Evolutionary conservation across 1,284 basidiomycete species (phyloP), one percentile per base, ranked within the genome.

Genomic region (Ganoderma multipileum): DNA sequence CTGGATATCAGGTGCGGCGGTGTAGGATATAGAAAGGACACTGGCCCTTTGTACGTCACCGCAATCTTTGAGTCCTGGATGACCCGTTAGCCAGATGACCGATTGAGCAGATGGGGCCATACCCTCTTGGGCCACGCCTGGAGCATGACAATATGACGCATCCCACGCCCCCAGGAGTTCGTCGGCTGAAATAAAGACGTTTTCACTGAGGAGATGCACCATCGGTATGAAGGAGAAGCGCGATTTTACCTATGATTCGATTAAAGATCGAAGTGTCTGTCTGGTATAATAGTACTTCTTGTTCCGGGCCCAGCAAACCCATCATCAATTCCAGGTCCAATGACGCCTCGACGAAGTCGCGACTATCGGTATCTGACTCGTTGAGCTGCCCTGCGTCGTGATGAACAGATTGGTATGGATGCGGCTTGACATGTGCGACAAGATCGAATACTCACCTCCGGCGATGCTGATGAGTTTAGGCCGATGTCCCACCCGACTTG

Each of bases 271-370:
- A 39, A 18, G 33, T 63, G 28, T 38, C 42, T n/a, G 61, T 44
- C 23, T 71, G 64, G 41, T 65, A 68, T n/a, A 71, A 33, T 14
- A 39, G 36, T 85, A 64, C 86, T 83, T 39, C 81, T 83, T 33
- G 82, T 75, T 80, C 75, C 2, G 73, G 77, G 66, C 85, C 84
- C 11, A 84, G 72, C 14, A 87, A 78, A 14, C 73, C 75, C 80
- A 87, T 86, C 11, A 76, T 79, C 70, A 86, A 86, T 72, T 88
- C 76, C 5, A 88, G 75, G 68, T 87, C 87, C 12, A 90, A 81
- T 69, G 86, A 78, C 33, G 83, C 83, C 73, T 90, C 89, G 60
- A 79, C 83, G 62, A 85, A 72, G 84, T 85, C 69, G 79, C 71
- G 68, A 80, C 7, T 85, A 76, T 66, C 16, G 76, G 74, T 60